These are phyloP conservation scores for Diaporthe citriasiana DNA, from an alignment of 2,329 filamentous ascomycete species.

Conservation along the genomic window DNA sequence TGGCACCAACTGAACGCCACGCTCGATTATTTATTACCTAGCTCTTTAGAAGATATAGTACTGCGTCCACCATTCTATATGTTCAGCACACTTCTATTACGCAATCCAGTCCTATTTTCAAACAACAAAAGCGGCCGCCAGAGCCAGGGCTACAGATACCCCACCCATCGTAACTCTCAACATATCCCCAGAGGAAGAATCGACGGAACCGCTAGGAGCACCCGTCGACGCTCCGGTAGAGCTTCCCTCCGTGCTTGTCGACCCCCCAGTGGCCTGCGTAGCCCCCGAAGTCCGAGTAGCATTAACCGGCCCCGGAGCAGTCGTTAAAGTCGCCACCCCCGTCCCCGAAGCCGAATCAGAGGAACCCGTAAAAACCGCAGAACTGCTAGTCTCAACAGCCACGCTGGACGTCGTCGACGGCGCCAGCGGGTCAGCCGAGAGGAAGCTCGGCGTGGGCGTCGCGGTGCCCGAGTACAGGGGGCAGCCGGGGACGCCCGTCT, in stretches of 20 bases:
- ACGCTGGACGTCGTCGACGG: background rate
- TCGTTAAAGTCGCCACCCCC: background rate
- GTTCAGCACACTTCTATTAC: background rate
- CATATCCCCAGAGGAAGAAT: background rate
- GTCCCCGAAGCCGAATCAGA: background rate
- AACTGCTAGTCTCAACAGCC: background rate
- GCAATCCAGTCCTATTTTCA: background rate
- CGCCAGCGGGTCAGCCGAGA: conserved; percentile 47
- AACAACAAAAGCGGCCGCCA: background rate
- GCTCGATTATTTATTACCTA: no score
- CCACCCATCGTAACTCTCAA: background rate
- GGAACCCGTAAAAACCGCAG: no score
- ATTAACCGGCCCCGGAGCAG: background rate
- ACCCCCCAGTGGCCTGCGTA: background rate
- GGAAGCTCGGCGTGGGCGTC: conserved; percentile 66
- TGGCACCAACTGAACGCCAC: no score
- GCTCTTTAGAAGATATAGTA: no score
- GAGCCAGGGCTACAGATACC: background rate
- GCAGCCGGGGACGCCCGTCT: conserved; percentile 74
- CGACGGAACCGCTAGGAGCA: background rate
- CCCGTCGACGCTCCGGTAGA: background rate
- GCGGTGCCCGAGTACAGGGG: conserved; percentile 67
- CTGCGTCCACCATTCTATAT: no score
- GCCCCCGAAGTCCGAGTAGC: background rate
- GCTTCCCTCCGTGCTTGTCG: background rate